Evolutionary conservation across 768 basidiomycete genomes (phyloP).

Genomic region (Ramaria sp.): DNA sequence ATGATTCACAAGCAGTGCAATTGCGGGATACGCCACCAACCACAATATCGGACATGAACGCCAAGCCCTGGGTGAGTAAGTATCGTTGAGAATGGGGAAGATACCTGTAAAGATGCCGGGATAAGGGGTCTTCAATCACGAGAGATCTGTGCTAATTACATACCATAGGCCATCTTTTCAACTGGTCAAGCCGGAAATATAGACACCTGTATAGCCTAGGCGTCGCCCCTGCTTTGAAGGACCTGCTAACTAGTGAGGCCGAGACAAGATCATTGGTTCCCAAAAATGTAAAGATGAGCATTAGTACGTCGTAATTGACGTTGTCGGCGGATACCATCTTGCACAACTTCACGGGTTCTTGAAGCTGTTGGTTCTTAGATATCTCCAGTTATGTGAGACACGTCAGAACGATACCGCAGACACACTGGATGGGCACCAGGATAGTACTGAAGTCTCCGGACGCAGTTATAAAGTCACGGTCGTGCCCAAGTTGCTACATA

Average conservation of each 20-base stretch:
- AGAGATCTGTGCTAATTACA: no score
- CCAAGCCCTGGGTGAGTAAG: slow-evolving; percentile 40
- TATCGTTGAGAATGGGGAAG: slow-evolving; percentile 54
- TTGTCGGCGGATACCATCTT: slow-evolving; percentile 56
- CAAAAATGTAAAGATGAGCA: slow-evolving; percentile 50
- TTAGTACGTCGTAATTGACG: slow-evolving; percentile 62
- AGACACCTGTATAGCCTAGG: slow-evolving; percentile 52
- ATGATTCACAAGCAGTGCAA: slow-evolving; percentile 2
- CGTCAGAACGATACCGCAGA: not conserved
- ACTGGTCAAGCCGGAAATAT: slow-evolving; percentile 41
- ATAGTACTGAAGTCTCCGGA: not conserved
- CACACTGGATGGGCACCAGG: not conserved
- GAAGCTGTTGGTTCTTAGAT: no score
- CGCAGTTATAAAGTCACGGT: no score
- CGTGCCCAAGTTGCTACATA: no score
- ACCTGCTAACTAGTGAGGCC: slow-evolving; percentile 50
- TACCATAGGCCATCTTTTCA: slow-evolving; percentile 46
- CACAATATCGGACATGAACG: slow-evolving; percentile 48
- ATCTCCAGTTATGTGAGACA: not conserved
- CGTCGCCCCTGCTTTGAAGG: slow-evolving; percentile 53
- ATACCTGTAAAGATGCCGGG: slow-evolving; percentile 20
- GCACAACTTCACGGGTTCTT: not conserved
- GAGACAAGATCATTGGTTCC: slow-evolving; percentile 43
- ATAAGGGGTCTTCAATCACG: no score
- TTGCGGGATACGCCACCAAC: slow-evolving; percentile 22